Conservation (phyloP, 768 basidiomycete genomes). For the Lentinula edodes region DNA sequence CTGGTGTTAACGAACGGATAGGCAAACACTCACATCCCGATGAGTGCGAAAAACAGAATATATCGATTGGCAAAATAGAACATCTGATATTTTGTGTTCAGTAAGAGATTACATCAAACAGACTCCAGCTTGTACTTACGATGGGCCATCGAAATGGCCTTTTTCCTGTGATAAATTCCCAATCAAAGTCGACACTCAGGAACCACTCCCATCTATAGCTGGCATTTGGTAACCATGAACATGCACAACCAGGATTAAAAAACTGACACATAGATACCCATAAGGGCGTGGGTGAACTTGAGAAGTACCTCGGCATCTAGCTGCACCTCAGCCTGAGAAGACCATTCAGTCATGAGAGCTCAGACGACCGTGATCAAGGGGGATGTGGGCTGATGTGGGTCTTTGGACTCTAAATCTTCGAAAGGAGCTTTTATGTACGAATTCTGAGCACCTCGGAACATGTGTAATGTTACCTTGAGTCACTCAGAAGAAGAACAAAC, state of each 20-base stretch:
- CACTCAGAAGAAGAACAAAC: neutral
- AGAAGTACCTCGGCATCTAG: conserved; percentile 28
- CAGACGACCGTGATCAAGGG: conserved; percentile 8
- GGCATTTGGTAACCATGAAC: conserved; percentile 5
- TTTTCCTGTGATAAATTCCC: conserved; percentile 51
- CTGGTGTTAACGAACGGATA: conserved; percentile 5
- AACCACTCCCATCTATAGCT: conserved; percentile 59
- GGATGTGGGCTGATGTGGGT: neutral
- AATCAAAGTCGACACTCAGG: conserved; percentile 59
- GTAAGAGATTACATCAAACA: neutral
- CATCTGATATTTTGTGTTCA: conserved; percentile 27
- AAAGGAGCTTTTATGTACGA: neutral
- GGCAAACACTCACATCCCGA: conserved; percentile 55
- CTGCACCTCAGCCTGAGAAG: conserved; percentile 23
- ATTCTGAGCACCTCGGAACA: neutral
- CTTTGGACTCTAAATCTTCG: neutral
- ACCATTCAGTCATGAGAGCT: conserved; percentile 16
- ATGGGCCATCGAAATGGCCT: conserved; percentile 63
- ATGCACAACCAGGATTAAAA: neutral
- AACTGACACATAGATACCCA: conserved; percentile 56
- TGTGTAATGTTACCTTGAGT: neutral
- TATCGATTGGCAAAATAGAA: conserved; percentile 73
- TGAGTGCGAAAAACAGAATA: conserved; percentile 54
- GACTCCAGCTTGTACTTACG: conserved; percentile 31
- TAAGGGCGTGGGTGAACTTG: conserved; percentile 54